These are phyloP conservation scores for Dioszegia hungarica DNA, from an alignment of 768 basidiomycete genomes.

Conservation along the genomic window DNA sequence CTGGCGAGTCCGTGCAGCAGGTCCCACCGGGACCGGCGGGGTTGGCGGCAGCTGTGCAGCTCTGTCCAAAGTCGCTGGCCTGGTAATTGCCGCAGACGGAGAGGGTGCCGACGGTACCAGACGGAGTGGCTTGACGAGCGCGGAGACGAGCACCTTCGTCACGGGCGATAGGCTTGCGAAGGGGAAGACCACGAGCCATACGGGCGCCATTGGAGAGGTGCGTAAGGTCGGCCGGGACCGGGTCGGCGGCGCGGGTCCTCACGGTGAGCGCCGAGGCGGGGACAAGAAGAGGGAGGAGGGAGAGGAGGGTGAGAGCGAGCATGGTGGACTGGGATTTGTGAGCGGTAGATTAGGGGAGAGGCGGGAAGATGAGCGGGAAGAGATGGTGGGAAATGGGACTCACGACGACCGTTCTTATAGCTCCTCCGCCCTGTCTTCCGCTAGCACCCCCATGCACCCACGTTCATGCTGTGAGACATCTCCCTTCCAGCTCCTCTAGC, in stretches of 20 bases:
- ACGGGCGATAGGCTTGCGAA: background rate
- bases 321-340: background rate
- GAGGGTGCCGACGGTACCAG: background rate
- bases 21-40: background rate
- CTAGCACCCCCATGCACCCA: too few relatives aligned
- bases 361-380: background rate
- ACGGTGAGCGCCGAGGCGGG: background rate
- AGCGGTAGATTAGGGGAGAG: background rate
- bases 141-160: background rate
- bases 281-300: background rate
- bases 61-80: background rate
- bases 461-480: too few relatives aligned
- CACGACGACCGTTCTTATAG: background rate
- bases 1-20: slow-evolving; percentile 12
- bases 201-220: background rate
- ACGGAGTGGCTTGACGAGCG: background rate
- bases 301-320: background rate
- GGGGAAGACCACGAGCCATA: background rate
- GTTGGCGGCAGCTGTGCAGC: background rate
- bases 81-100: background rate
- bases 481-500: too few relatives aligned
- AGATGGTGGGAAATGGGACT: background rate
- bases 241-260: background rate
- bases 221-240: background rate
- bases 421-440: too few relatives aligned